A percentile compares a stretch with the other conserved stretches of the same genome.
Conservation (phyloP, 2,329 filamentous ascomycete genomes). For the Elsinoe fawcettii region DNA sequence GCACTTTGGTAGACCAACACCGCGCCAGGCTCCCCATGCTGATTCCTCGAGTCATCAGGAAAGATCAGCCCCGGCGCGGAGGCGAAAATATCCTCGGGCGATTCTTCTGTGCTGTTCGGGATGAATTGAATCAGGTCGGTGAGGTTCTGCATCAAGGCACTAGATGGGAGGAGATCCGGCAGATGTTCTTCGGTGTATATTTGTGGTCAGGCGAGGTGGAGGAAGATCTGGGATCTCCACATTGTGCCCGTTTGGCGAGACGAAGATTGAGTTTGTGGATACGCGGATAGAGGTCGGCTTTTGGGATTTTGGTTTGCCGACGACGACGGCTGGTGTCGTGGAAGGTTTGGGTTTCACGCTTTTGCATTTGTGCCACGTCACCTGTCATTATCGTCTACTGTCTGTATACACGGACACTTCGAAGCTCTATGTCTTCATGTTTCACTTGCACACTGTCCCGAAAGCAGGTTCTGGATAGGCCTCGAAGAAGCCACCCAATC, state of each 20-base stretch:
- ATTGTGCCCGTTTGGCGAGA: background rate
- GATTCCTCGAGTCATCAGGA: constrained; percentile 58
- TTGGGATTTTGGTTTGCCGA: background rate
- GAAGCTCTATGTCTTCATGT: no score
- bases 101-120: constrained; percentile 11
- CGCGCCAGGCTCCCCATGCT: constrained; percentile 56
- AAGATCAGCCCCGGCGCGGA: constrained; percentile 57
- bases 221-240: background rate
- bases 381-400: no score
- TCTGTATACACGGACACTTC: no score
- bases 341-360: background rate
- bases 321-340: background rate
- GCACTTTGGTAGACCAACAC: constrained; percentile 48
- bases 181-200: background rate
- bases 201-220: background rate
- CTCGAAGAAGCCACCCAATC: no score
- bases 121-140: constrained; percentile 24
- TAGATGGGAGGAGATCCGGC: background rate
- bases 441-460: no score
- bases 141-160: constrained; percentile 21
- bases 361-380: no score
- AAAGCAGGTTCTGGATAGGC: no score
- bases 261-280: background rate
- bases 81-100: constrained; percentile 46
- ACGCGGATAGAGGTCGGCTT: background rate